Evolutionary conservation across 2,329 filamentous ascomycete species (phyloP).

Genomic region (Fusarium devonianum): DNA sequence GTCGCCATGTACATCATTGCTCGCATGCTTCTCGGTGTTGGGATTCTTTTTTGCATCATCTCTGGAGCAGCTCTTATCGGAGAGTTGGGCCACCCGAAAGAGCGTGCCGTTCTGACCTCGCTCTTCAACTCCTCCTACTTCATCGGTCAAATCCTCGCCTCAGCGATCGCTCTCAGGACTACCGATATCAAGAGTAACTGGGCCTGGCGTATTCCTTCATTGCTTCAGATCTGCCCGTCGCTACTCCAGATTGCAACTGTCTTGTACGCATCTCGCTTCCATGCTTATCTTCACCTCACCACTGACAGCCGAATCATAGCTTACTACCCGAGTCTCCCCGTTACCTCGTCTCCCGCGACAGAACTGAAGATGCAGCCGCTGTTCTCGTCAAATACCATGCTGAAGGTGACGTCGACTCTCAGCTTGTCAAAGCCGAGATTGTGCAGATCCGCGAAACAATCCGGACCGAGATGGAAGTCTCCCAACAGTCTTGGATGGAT

Average conservation of each 20-base stretch:
- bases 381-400: slow-evolving; percentile 56
- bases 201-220: slow-evolving; percentile 51
- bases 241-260: slow-evolving; percentile 50
- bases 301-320: background rate
- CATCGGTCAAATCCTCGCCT: slow-evolving; percentile 59
- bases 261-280: slow-evolving; percentile 41
- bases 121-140: slow-evolving; percentile 58
- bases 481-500: slow-evolving; percentile 58
- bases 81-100: slow-evolving; percentile 67
- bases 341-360: slow-evolving; percentile 45
- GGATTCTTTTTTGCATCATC: slow-evolving; percentile 67
- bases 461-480: slow-evolving; percentile 60
- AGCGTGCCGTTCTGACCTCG: slow-evolving; percentile 59
- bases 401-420: slow-evolving; percentile 58
- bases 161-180: slow-evolving; percentile 57
- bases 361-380: slow-evolving; percentile 43
- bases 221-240: slow-evolving; percentile 53
- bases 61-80: slow-evolving; percentile 65
- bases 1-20: slow-evolving; percentile 67
- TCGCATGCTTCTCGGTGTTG: slow-evolving; percentile 66
- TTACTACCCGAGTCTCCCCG: slow-evolving; percentile 45
- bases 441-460: slow-evolving; percentile 66
- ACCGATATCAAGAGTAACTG: slow-evolving; percentile 44
- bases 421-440: slow-evolving; percentile 65
- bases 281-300: background rate